Base-by-base conservation (phyloP, 1,284 basidiomycete species). In the Ceratobasidium sp. region DNA sequence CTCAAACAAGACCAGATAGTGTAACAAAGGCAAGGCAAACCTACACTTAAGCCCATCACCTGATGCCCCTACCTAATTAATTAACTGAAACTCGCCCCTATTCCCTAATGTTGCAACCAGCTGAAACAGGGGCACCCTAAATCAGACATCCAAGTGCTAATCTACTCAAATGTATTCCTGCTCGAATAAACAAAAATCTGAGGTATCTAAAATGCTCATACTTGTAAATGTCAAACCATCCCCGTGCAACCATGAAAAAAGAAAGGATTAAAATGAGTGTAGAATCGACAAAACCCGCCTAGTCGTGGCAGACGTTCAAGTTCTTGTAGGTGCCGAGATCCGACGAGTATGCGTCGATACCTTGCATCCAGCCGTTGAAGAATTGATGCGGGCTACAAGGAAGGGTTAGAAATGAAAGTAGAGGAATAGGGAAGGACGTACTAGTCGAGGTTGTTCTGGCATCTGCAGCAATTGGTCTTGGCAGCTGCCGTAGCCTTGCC, bases 401-500 rank as follows among this genome's bases (percentile, higher is more conserved):
- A 44, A 68, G 68, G 27, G 27, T 20, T 20, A 60, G 23, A 16
- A 46, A 38, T 20, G 48, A 48, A 46, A 27, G 57, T 12, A 46
- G 46, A 50, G 52, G 35, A 64, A 41, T 30, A 16, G 57, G 38
- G 74, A 77, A 59, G 81, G 18, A 84, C 91, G 80, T 82, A 92
- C 92, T 94, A 94, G 84, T 94, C 93, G 38, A 92, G 85, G 83
- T 93, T 94, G 81, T 93, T 92, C 86, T 95, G 93, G 84, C 92
- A 92, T 35, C 82, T 84, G 86, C 94, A 96, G 86, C 91, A 92
- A 35, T 81, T 71, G 0, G 85, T 82, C 50, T 85, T 74, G 10
- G 85, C 86, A 55, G 91, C 90, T 67, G 89, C 89, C 64, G 91
- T 93, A 16, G 93, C 92, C 48, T 88, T 81, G 0, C 52, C 83